Evolutionary conservation across 1,284 basidiomycete species (phyloP).

Genomic region (Neolentinus lepideus): DNA sequence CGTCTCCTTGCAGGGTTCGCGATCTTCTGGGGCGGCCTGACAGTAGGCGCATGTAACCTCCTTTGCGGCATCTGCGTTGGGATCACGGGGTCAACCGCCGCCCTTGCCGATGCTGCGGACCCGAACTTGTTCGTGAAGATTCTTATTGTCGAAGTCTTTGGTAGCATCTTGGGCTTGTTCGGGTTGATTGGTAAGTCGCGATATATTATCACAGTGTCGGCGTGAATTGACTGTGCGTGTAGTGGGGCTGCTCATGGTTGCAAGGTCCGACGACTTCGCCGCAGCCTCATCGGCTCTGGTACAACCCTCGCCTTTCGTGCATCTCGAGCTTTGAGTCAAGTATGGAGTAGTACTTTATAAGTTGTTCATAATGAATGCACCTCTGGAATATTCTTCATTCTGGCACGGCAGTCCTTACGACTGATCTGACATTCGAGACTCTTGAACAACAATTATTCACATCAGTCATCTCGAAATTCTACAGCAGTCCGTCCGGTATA

Average conservation of each 20-base stretch:
- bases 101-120: constrained; percentile 88
- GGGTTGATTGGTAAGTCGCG: constrained; percentile 76
- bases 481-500: no score
- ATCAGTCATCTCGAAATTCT: no score
- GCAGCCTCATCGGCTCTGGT: constrained; percentile 19
- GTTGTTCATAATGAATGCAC: no score
- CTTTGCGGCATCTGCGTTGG: constrained; percentile 90
- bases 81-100: constrained; percentile 87
- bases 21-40: constrained; percentile 92
- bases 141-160: constrained; percentile 91
- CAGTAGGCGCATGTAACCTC: constrained; percentile 88
- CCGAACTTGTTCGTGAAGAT: constrained; percentile 92
- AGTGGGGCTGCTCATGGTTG: constrained; percentile 67
- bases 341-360: no score
- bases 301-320: constrained; percentile 20
- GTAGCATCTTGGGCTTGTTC: constrained; percentile 87
- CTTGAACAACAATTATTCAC: no score
- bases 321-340: constrained; percentile 5
- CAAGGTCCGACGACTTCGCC: constrained; percentile 47
- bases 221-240: constrained; percentile 4
- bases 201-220: background rate
- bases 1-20: constrained; percentile 51
- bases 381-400: background rate
- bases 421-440: no score
- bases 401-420: background rate